Evolutionary conservation across 2,329 filamentous ascomycete genomes (phyloP), one percentile per base, ranked within the genome.

Genomic region (Sphaerulina populicola): DNA sequence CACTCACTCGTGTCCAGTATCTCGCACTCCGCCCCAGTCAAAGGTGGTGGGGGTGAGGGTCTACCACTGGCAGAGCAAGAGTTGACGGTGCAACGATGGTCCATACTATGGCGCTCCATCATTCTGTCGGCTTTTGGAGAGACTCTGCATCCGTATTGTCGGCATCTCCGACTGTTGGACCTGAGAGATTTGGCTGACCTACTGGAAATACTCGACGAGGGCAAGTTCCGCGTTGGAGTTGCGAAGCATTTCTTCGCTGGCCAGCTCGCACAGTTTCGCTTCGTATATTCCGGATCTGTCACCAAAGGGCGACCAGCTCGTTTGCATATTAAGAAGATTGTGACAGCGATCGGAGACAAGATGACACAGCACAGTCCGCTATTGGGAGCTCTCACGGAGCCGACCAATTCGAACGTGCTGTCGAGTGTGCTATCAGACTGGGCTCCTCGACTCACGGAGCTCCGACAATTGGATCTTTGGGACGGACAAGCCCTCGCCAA

Each of bases 101-200:
- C 80, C 1, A 73, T 78, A 6, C 66, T 86, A 44, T 88, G 85
- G 85, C 77, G 78, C 45, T 82, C 82, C 2, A 78, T 88, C 57
- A 77, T 85, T 51, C 70, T 81, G 6, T 88, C 84, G 7, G 80
- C 80, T 51, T 68, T 83, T 39, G 78, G 75, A 21, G 68, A 72
- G 56, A 86, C 84, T 0, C 69, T 79, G 14, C 83, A 81, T 55
- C 83, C 83, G 0, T 89, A 89, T 63, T 85, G 79, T 60, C 73
- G 78, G 35, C 86, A 85, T 66, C 77, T 88, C 49, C 79, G 77
- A 50, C 72, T 74, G 23, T 71, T 88, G 35, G 79, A 83, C 57
- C 73, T 88, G 8, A 72, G 79, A 47, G 79, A 83, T 61, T 71
- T 88, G 1, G 68, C 71, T 9, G 69, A 79, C 37, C 71, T 85